phyloP scores from a whole-genome alignment of 176 grass and related monocot species.

The Oryza nivara region DNA sequence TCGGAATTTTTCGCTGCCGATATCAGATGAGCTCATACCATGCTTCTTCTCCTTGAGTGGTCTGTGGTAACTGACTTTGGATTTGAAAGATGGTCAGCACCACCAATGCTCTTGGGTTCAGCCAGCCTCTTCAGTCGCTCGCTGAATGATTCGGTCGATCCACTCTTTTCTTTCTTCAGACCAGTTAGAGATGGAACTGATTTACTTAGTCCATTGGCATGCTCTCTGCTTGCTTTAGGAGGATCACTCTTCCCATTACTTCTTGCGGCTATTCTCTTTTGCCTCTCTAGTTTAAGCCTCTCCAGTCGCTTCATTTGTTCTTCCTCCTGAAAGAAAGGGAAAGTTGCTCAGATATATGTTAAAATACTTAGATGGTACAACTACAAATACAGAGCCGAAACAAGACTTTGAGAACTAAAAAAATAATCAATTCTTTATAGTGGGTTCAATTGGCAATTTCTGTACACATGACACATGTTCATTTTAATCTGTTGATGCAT shows the following conservation, averaged over 20 bases:
- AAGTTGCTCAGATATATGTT: neutral
- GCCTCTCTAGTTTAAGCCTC: conserved; percentile 83
- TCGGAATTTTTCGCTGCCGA: conserved; percentile 36
- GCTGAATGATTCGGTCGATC: conserved; percentile 41
- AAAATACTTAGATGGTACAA: conserved; percentile 3
- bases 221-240: conserved; percentile 42
- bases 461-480: neutral
- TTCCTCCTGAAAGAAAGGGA: conserved; percentile 64
- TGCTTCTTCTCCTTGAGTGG: conserved; percentile 50
- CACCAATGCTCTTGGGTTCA: conserved; percentile 58
- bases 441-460: neutral
- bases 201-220: conserved; percentile 61
- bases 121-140: conserved; percentile 59
- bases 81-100: conserved; percentile 39
- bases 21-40: conserved; percentile 39
- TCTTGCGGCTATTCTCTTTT: conserved; percentile 92
- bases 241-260: conserved; percentile 42
- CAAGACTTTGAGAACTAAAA: neutral
- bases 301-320: conserved; percentile 87
- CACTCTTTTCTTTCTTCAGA: conserved; percentile 67
- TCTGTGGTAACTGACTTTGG: neutral
- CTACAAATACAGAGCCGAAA: neutral
- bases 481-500: neutral
- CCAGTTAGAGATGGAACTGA: conserved; percentile 71
- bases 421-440: neutral